Base-by-base conservation (phyloP, 306 rosid species). In the Vigna angularis region DNA sequence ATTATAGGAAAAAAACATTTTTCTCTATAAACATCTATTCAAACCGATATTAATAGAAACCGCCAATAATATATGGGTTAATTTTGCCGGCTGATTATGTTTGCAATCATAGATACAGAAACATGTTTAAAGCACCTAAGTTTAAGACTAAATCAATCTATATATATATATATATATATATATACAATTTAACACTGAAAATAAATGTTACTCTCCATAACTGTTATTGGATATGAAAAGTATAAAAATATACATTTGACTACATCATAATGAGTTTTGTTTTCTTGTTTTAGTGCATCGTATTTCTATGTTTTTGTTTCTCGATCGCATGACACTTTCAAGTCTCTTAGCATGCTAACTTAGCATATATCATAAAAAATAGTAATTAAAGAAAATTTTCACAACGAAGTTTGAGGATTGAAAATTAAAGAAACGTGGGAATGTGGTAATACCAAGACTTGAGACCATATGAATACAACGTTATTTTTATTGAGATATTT, bases 311-410 rank as follows among this genome's bases (percentile, higher is more conserved):
- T 1, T 17, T 62, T 53, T 47, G 30, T 44, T 26, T 68, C 7
- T 4, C 10, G 0, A 26, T 68, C 11, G 12, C 10, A 1, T 68
- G 61, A 13, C 58, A 40, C 17, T 65, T 77, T 68, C 36, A 68
- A 77, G 71, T 55, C 66, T 30, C 75, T 44, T 80, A 73, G 69
- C 32, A 55, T 20, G 62, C 3, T 44, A 64, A 64, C 83, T 73
- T 80, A 50, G 69, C 83, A 42, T 26, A 2, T 44, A 64, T 80
- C 51, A 72, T 22, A 56, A 22, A 56, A 2, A 30, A 30, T 30
- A 4, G 5, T 4, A 30, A 30, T 30, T 30, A 30, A 30, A 30
- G 34, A 30, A 30, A 30, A 30, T 30, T 30, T 30, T 30, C 5
- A 3, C 34, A 30, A 30, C 34, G 5, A 30, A 30, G 34, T 30